Evolutionary conservation across 1,284 basidiomycete genomes (phyloP), one percentile per base, ranked within the genome.

Genomic region (Ganoderma lucidum): DNA sequence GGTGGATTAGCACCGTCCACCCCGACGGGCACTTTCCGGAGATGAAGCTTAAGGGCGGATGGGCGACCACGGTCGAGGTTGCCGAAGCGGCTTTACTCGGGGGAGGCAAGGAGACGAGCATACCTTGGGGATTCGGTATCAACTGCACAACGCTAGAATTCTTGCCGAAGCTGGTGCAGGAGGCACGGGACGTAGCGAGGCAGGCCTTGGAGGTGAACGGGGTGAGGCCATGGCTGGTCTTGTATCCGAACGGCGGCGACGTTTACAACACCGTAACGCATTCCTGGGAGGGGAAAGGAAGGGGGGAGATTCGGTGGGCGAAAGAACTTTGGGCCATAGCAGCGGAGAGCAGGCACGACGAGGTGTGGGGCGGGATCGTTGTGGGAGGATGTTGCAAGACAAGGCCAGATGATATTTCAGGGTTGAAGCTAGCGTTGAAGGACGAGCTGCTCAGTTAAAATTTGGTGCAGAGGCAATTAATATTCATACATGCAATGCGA

Each of bases 1-100:
- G 92, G 89, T 95, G 93, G 92, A 88, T 95, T 66, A 88, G 86
- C 62, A 88, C 86, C n/a, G 88, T 93, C 2, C 92, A 89, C 75
- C 90, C 91, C 0, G 78, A 82, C 19, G 92, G 87, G 5, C 72
- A 73, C 44, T 88, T 80, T 70, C 86, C 87, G 8, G 86, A 90
- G 80, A 69, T 55, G 28, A 66, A 66, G 44, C 74, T 76, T 6
- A 77, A 71, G 35, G 80, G 77, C 12, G 77, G 62, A 67, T 70
- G 75, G 9, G 69, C 83, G 17, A 56, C 72, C 2, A 78, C 82
- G 1, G 39, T 60, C n/a, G 80, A 85, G 4, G 80, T 89, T 23
- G 81, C 86, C 8, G 62, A 75, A 2, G 79, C 83, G 0, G 73
- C 79, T 56, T 74, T 81, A 5, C 42, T 56, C 6, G 75, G 66